phyloP scores from a whole-genome alignment of 139 green algal species.

The Eudorina sp. region DNA sequence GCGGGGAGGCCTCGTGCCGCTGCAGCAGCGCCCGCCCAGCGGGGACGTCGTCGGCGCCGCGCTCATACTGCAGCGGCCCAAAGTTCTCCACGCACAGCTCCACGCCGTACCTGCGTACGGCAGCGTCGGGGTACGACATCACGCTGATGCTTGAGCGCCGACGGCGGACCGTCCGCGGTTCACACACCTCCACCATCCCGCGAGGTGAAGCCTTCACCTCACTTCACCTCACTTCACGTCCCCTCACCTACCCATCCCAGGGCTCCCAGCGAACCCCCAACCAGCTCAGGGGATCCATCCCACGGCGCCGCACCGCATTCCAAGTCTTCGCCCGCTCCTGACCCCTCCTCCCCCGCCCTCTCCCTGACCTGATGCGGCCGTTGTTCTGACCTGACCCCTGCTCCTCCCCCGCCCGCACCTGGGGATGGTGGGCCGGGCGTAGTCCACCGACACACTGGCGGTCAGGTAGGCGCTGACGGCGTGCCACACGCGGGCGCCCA shows the following conservation, averaged over 20 bases:
- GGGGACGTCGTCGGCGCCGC: slow-evolving; percentile 45
- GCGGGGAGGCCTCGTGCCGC: slow-evolving; percentile 78
- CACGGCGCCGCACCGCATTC: too few species aligned
- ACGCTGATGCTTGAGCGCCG: too few species aligned
- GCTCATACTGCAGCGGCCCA: slow-evolving; percentile 67
- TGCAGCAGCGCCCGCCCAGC: slow-evolving; percentile 78
- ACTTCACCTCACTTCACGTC: too few species aligned
- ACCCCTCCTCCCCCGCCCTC: neutral
- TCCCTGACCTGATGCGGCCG: neutral
- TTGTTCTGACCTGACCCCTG: neutral
- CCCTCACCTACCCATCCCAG: too few species aligned
- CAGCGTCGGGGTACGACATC: neutral
- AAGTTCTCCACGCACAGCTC: slow-evolving; percentile 77
- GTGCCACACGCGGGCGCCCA: slow-evolving; percentile 44
- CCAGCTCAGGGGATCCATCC: too few species aligned
- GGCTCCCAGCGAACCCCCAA: too few species aligned
- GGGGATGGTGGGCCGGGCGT: neutral
- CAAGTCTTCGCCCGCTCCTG: too few species aligned
- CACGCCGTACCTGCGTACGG: slow-evolving; percentile 50
- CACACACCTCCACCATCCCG: too few species aligned
- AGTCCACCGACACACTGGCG: slow-evolving; percentile 19
- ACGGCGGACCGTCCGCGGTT: too few species aligned
- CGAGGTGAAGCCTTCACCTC: too few species aligned
- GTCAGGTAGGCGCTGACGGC: slow-evolving; percentile 31
- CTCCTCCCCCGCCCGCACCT: neutral